Base-by-base conservation (phyloP, 2,329 filamentous ascomycete species). In the Dactylellina haptotyla region DNA sequence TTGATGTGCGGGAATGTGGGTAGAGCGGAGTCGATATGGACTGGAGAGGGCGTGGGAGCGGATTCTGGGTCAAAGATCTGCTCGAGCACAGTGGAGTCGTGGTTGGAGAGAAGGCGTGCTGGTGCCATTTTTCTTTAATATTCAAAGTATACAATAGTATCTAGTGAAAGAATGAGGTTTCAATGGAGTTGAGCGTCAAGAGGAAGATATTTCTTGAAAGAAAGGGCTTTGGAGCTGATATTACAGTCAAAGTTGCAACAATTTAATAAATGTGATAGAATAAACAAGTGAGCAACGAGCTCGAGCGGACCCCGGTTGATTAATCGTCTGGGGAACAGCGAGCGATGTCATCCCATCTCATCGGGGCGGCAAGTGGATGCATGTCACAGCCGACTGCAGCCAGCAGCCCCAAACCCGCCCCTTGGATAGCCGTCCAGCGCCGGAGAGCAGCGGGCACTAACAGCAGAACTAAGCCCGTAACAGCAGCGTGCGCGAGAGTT, bases 61-160 rank as follows among this genome's bases (percentile, higher is more conserved):
- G 84, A 84, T 78, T 90, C 88, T 0, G 88, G 88, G 73, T 90
- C 87, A 77, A 86, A 87, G 80, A 90, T 89, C 79, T 89, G 89
- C 75, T 86, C 84, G 67, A 90, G 84, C 76, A 90, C 84, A 65
- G 87, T 84, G 79, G 87, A 81, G 79, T 90, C 88, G 75, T 85
- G 85, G 48, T 80, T 82, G 79, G 85, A 88, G 66, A 90, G 82
- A 18, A 65, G 58, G 53, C 48, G 67, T n/a, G 67, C 67, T 0
- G 67, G 67, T 37, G 67, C 67, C 67, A 72, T 72, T 59, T 51
- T 59, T 16, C n/a, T 16, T 43, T 6, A 43, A 14, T n/a, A n/a
- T n/a, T n/a, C n/a, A n/a, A n/a, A n/a, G n/a, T n/a, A n/a, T n/a
- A n/a, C n/a, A n/a, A n/a, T n/a, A n/a, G n/a, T n/a, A n/a, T n/a